Evolutionary conservation across 2,329 filamentous ascomycete genomes (phyloP), one percentile per base, ranked within the genome.

Genomic region (Trichophyton verrucosum): DNA sequence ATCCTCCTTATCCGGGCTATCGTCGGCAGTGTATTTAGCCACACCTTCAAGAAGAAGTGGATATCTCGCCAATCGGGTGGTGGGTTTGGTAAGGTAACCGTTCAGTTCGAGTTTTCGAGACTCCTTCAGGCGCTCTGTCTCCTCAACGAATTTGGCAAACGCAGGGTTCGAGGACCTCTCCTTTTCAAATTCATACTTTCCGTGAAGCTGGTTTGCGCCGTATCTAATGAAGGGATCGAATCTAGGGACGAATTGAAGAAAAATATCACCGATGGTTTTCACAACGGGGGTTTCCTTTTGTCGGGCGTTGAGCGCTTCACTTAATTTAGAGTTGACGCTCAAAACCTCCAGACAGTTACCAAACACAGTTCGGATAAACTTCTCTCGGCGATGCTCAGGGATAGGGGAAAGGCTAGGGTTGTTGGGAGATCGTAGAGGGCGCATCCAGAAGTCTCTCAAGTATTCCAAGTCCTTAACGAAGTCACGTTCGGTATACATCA

Each of bases 391-490:
- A 63, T 89, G 85, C 65, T 94, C 85, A 3, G 94, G 92, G 65
- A 99, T 95, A 0, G 91, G 92, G 3, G 92, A 96, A 15, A 82
- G 81, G 64, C 72, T 78, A 9, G 75, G 73, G 17, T 81, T 80
- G 61, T 82, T 82, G 17, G 87, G 86, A 30, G 87, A 88, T 57
- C 91, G 85, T 61, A 99, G 77, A 8, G 94, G 94, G 66, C 94
- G 83, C 77, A 99, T 96, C 94, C 94, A 99, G 79, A 97, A 99
- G 77, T 99, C 94, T 64, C 94, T 85, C 33, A 99, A 80, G 71
- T 99, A 99, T 74, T 99, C 94, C 68, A 99, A 79, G 74, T 99
- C 94, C 78, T 99, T 99, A 71, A 99, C 94, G 69, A 99, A 99
- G 76, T 99, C 94, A 67, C 94, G 85, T 73, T 99, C 94, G 0